phyloP scores from a whole-genome alignment of 345 rosid genomes.

The Cardamine resedifolia region DNA sequence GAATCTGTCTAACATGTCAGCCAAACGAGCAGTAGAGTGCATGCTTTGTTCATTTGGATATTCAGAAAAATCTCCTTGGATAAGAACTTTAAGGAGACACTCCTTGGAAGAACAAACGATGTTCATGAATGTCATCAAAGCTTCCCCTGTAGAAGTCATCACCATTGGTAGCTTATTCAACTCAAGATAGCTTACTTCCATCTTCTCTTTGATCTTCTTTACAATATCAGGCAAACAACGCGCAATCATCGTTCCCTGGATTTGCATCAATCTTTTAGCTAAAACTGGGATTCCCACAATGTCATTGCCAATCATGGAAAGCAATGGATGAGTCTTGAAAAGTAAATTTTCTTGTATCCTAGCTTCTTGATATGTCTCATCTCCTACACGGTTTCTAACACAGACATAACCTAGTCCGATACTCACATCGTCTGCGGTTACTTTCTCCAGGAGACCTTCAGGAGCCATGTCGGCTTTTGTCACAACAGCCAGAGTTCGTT shows the following conservation, averaged over 20 bases:
- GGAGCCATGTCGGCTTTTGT: conserved; percentile 52
- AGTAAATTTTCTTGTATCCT: conserved; percentile 29
- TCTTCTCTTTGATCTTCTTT: conserved; percentile 36
- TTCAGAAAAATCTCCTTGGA: conserved; percentile 46
- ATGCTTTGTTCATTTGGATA: conserved; percentile 29
- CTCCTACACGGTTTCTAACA: conserved; percentile 38
- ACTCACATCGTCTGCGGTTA: conserved; percentile 47
- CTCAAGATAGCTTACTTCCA: conserved; percentile 34
- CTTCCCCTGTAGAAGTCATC: conserved; percentile 30
- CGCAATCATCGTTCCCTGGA: conserved; percentile 35
- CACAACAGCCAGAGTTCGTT: conserved; percentile 50
- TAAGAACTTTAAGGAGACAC: conserved; percentile 40
- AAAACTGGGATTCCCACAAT: conserved; percentile 42
- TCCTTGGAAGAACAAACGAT: conserved; percentile 46
- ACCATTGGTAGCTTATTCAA: conserved; percentile 40
- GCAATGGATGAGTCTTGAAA: conserved; percentile 30
- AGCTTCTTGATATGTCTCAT: conserved; percentile 38
- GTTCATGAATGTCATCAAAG: conserved; percentile 41
- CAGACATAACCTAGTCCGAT: conserved; percentile 41
- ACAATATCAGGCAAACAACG: conserved; percentile 40
- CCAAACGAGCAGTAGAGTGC: conserved; percentile 23
- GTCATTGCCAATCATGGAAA: conserved; percentile 33
- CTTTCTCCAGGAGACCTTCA: conserved; percentile 51
- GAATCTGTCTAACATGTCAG: background rate
- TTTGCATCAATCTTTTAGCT: conserved; percentile 36